Conservation (phyloP, 352 stramenopile species). For the Phytophthora ramorum region DNA sequence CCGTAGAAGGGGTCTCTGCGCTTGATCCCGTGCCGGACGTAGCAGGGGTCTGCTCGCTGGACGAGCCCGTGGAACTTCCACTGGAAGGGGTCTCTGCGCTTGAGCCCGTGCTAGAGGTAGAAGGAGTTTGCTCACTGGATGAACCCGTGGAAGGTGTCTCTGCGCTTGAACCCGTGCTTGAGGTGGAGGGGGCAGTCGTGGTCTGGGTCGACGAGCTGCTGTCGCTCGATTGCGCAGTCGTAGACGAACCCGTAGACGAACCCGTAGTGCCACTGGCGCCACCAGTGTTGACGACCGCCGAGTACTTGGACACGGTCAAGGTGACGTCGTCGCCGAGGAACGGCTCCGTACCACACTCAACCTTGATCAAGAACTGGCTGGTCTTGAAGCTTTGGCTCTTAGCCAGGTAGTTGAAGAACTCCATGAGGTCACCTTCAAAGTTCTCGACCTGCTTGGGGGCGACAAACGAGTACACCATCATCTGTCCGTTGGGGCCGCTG, state of each 20-base stretch:
- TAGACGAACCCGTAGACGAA: conserved; percentile 7
- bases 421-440: conserved; percentile 44
- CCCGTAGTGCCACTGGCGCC: not conserved
- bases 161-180: not conserved
- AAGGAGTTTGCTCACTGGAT: not conserved
- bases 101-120: not conserved
- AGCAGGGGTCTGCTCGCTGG: conserved; percentile 1
- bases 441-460: conserved; percentile 29
- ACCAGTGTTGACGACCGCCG: conserved; percentile 31
- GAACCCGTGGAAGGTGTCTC: not conserved
- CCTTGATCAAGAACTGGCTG: conserved; percentile 45
- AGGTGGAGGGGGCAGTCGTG: conserved; percentile 19
- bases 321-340: conserved; percentile 39
- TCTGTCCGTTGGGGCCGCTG: conserved; percentile 41
- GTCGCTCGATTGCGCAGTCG: conserved; percentile 16
- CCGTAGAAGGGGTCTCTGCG: not conserved
- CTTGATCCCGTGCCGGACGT: no score
- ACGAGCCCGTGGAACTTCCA: not conserved
- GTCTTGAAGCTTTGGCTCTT: conserved; percentile 37
- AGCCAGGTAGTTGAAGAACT: conserved; percentile 45
- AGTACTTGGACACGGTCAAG: conserved; percentile 44
- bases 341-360: conserved; percentile 51
- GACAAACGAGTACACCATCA: conserved; percentile 58
- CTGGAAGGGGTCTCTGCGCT: not conserved
- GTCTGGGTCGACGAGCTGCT: conserved; percentile 21